phyloP scores from a whole-genome alignment of 306 rosid genomes.

The Prunus armeniaca region DNA sequence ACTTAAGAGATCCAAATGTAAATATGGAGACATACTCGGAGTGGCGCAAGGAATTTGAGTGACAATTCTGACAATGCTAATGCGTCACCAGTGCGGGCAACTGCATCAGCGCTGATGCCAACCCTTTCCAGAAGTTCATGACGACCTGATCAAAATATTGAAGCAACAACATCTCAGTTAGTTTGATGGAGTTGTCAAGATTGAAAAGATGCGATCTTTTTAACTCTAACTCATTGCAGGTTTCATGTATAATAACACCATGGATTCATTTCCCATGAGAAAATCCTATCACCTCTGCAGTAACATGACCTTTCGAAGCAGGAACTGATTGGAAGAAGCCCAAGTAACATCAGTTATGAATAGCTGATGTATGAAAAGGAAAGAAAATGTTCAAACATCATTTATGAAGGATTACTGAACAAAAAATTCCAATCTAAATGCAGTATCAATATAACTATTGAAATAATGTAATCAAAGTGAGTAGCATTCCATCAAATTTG shows the following conservation, averaged over 20 bases:
- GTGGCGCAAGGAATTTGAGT: conserved; percentile 77
- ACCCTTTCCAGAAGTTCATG: conserved; percentile 64
- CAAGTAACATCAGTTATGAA: background rate
- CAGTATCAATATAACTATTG: background rate
- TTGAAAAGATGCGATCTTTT: background rate
- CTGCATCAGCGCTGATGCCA: conserved; percentile 57
- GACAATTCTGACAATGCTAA: conserved; percentile 73
- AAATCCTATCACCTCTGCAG: background rate
- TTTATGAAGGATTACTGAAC: background rate
- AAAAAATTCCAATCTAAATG: background rate
- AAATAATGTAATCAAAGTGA: background rate
- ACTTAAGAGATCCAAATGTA: background rate
- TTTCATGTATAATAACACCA: background rate
- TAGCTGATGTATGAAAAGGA: background rate
- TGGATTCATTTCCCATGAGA: background rate
- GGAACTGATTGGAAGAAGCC: background rate
- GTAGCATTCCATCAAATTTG: too few relatives aligned
- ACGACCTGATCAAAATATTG: conserved; percentile 53
- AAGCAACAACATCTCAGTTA: conserved; percentile 19
- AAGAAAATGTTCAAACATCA: background rate
- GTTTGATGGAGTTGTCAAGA: background rate
- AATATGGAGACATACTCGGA: conserved; percentile 48
- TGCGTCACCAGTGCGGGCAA: conserved; percentile 69
- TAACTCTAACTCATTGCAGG: background rate
- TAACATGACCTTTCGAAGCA: background rate